Evolutionary conservation across 495 filamentous ascomycete genomes (phyloP).

Genomic region (Penicillium mononematosum): DNA sequence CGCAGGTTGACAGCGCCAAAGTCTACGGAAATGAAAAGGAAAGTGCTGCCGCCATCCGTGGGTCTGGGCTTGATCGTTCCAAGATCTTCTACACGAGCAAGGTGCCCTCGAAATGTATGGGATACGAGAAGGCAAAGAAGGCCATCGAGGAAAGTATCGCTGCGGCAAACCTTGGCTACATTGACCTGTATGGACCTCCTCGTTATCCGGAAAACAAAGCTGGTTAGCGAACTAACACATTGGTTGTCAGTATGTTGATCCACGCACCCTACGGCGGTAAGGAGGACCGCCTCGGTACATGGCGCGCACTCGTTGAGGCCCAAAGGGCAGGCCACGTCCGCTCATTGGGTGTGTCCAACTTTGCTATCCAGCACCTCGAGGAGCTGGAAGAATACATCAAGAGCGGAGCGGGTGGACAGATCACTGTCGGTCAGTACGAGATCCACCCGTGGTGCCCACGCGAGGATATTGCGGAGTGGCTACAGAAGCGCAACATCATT

Average conservation of each 20-base stretch:
- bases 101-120: conserved; percentile 43
- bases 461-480: conserved; percentile 75
- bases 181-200: conserved; percentile 46
- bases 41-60: conserved; percentile 46
- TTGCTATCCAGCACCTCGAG: conserved; percentile 53
- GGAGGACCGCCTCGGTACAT: conserved; percentile 49
- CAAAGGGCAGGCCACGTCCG: conserved; percentile 52
- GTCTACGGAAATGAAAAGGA: conserved; percentile 55
- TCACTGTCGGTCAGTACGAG: conserved; percentile 86
- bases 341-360: conserved; percentile 58
- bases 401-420: conserved; percentile 67
- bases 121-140: conserved; percentile 52
- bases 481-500: conserved; percentile 62
- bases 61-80: conserved; percentile 45
- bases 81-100: conserved; percentile 60
- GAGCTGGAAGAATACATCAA: conserved; percentile 73
- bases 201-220: neutral
- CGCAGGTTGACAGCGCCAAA: conserved; percentile 55
- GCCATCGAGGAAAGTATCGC: conserved; percentile 50
- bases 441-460: conserved; percentile 86
- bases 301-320: conserved; percentile 56
- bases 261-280: conserved; percentile 57
- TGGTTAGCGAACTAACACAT: conserved; percentile 1
- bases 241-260: conserved; percentile 43
- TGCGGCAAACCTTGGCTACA: conserved; percentile 51